Base-by-base conservation (phyloP, 2,329 filamentous ascomycete species). In the Tolypocladium guangdongense region DNA sequence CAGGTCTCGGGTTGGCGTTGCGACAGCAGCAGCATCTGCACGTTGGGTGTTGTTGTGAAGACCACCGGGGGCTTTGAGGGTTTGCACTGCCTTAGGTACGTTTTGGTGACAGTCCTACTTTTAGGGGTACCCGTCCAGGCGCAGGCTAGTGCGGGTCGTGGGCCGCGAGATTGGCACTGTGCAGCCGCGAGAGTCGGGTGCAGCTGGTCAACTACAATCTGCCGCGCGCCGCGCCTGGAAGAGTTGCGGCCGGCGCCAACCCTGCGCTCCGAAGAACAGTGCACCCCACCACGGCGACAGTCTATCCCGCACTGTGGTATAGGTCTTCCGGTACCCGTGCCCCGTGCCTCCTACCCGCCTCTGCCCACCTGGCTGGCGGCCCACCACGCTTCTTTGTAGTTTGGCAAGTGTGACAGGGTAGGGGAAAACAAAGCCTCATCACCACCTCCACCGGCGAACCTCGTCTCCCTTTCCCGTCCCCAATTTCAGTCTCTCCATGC, bases 381-480 rank as follows among this genome's bases (percentile, higher is more conserved):
- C 58, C 60, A 60, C 62, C 62, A 58, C 58, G 57, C 63, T 58
- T 60, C 58, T 60, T 61, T 59, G 59, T 62, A 62, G 59, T 58
- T 62, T 59, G 55, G 59, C 57, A 61, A 61, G 60, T 64, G 63
- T 60, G 63, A 68, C 68, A 69, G 62, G 66, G 65, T 65, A 61
- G 57, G 56, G 60, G 64, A 71, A 71, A 71, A 68, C 69, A 68
- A 71, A 71, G 69, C 70, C 68, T 72, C 70, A 70, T 63, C 64
- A 63, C 60, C 58, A 59, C 59, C 60, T 63, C 63, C 62, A 65
- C 67, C 51, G 60, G 58, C 59, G 56, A 60, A 55, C 55, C 52
- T 58, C 59, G 58, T 57, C 57, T 57, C 55, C 56, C 53, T 56
- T 57, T 59, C 57, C 59, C 60, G 51, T 53, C 56, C 53, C 56